phyloP scores from a whole-genome alignment of 2,329 filamentous ascomycete species.

The Setomelanomma holmii region DNA sequence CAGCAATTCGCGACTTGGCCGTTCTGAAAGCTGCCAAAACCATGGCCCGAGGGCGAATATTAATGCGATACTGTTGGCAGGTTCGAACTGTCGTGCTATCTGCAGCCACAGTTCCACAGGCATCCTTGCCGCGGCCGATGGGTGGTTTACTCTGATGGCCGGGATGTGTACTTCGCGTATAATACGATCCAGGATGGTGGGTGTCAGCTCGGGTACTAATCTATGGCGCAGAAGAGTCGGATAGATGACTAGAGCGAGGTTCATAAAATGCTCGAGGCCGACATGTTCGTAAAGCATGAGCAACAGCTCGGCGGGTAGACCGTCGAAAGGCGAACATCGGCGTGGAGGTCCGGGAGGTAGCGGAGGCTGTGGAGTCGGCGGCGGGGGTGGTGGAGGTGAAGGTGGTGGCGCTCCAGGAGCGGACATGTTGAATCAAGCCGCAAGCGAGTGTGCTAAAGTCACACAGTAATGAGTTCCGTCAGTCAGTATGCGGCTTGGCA shows the following conservation, averaged over 20 bases:
- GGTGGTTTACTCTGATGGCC: not conserved
- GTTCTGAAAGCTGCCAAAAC: conserved; percentile 20
- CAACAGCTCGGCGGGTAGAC: conserved; percentile 56
- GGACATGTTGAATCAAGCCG: conserved; percentile 33
- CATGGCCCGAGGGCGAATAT: conserved; percentile 36
- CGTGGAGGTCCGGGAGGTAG: conserved; percentile 21
- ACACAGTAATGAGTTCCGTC: too few relatives aligned
- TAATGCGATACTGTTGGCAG: conserved; percentile 49
- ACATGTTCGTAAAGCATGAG: conserved; percentile 54
- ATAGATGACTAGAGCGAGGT: conserved; percentile 57
- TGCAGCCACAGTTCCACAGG: conserved; percentile 52
- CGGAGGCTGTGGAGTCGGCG: conserved; percentile 19
- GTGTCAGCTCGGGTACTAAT: conserved; percentile 38
- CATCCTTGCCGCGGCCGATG: conserved; percentile 22
- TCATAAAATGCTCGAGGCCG: conserved; percentile 51
- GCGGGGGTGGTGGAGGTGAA: conserved; percentile 24
- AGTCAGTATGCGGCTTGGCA: conserved; percentile 43
- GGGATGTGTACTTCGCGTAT: conserved; percentile 9
- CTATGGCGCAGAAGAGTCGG: conserved; percentile 50
- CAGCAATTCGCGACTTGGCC: conserved; percentile 19
- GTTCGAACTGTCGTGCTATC: conserved; percentile 48
- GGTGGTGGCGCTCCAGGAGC: conserved; percentile 27
- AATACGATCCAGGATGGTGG: conserved; percentile 33
- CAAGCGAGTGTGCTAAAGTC: too few relatives aligned
- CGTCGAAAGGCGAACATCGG: conserved; percentile 37